Conservation (phyloP, 148 eudicot species). For the Dianthus caryophyllus region DNA sequence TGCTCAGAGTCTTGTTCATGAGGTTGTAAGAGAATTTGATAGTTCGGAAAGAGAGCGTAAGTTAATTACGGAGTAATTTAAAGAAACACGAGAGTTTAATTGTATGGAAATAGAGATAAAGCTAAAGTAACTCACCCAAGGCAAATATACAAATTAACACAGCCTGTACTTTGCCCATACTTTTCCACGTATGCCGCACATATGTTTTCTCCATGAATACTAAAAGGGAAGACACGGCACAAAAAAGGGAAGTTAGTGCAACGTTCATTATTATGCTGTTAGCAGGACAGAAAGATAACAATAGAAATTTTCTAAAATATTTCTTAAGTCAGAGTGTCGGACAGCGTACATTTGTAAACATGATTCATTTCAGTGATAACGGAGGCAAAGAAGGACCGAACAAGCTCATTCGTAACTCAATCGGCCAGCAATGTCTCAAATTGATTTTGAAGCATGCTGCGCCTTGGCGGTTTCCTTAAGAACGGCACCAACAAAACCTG, state of each 20-base stretch:
- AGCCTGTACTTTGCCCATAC: constrained; percentile 1
- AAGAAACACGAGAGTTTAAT: no score
- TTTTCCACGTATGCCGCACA: background rate
- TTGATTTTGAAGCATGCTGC: constrained; percentile 76
- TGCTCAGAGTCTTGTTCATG: no score
- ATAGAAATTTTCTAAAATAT: background rate
- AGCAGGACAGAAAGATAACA: background rate
- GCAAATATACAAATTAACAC: background rate
- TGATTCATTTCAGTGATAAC: background rate
- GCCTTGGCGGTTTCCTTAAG: constrained; percentile 87
- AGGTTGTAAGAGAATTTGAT: no score
- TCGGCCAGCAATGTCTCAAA: constrained; percentile 7
- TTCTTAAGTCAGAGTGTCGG: background rate
- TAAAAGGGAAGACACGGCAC: constrained; percentile 2
- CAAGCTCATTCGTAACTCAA: background rate
- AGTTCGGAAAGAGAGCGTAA: no score
- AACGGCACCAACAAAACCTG: constrained; percentile 84
- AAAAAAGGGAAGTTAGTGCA: background rate
- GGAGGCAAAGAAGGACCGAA: background rate
- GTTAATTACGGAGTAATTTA: no score
- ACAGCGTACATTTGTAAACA: background rate
- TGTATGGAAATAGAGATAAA: background rate
- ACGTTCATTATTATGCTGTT: background rate
- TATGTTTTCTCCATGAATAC: background rate
- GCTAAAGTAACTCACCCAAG: background rate